phyloP scores from a whole-genome alignment of 2,329 filamentous ascomycete genomes.

The Colletotrichum sp. region DNA sequence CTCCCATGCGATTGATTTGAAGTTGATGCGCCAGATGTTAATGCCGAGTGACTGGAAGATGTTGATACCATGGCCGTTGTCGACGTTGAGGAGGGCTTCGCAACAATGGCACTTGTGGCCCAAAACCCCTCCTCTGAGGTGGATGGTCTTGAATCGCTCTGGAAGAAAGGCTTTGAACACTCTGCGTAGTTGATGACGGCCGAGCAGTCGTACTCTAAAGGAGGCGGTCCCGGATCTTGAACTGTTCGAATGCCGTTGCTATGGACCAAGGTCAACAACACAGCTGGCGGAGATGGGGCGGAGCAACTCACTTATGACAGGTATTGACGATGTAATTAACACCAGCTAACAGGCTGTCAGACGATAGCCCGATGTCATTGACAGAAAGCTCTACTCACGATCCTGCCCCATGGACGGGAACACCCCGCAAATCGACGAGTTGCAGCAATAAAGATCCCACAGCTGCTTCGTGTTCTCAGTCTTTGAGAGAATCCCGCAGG shows the following conservation, averaged over 20 bases:
- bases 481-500: slow-evolving; percentile 37
- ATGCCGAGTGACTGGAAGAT: background rate
- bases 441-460: slow-evolving; percentile 57
- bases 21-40: background rate
- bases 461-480: slow-evolving; percentile 25
- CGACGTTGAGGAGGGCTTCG: background rate
- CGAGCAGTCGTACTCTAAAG: slow-evolving; percentile 31
- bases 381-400: slow-evolving; percentile 41
- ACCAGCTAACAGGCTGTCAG: slow-evolving; percentile 44
- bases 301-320: slow-evolving; percentile 51
- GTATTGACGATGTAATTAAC: slow-evolving; percentile 56
- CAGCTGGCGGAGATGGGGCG: background rate
- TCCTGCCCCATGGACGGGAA: slow-evolving; percentile 38
- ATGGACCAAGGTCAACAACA: background rate
- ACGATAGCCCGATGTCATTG: background rate
- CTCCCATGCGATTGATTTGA: background rate
- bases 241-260: slow-evolving; percentile 35
- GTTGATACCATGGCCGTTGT: background rate
- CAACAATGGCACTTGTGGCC: background rate
- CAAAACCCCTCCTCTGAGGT: background rate
- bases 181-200: background rate
- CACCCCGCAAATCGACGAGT: slow-evolving; percentile 55
- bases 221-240: slow-evolving; percentile 41
- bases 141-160: background rate
- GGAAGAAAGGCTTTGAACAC: background rate